Evolutionary conservation across 805 yeast species (phyloP).

Genomic region (Scheffersomyces lignosus): DNA sequence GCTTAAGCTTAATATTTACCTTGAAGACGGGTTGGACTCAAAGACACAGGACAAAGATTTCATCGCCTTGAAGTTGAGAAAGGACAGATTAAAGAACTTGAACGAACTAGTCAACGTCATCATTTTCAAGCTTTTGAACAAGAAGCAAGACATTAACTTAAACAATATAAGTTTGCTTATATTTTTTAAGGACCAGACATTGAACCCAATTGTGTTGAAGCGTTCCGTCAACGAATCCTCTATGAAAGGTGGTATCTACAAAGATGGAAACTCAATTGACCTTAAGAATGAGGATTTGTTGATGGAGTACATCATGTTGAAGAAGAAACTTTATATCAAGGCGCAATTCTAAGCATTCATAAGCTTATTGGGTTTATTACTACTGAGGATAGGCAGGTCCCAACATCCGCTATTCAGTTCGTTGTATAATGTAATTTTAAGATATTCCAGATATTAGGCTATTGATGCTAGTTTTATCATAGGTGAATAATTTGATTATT

Average conservation of each 20-base stretch:
- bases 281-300: conserved; percentile 12
- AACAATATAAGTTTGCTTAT: conserved; percentile 13
- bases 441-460: too few species aligned
- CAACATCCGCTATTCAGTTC: too few species aligned
- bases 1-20: neutral
- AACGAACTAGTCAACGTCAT: conserved; percentile 18
- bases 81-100: conserved; percentile 14
- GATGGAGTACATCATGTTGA: conserved; percentile 22
- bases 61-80: conserved; percentile 11
- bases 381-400: neutral
- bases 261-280: too few species aligned
- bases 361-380: neutral
- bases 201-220: conserved; percentile 18
- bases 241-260: conserved; percentile 3
- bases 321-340: conserved; percentile 19
- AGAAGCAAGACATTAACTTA: conserved; percentile 12
- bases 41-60: conserved; percentile 1
- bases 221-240: conserved; percentile 6
- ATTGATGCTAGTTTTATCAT: too few species aligned
- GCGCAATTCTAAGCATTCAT: conserved; percentile 9
- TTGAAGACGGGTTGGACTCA: too few species aligned
- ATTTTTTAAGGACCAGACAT: conserved; percentile 16
- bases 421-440: too few species aligned
- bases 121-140: conserved; percentile 13
- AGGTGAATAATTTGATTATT: too few species aligned